Percentiles rank a stretch among this genome's conserved stretches.
These are phyloP conservation scores for Polyplosphaeria fusca DNA, from an alignment of 495 filamentous ascomycete species.

Conservation along the genomic window DNA sequence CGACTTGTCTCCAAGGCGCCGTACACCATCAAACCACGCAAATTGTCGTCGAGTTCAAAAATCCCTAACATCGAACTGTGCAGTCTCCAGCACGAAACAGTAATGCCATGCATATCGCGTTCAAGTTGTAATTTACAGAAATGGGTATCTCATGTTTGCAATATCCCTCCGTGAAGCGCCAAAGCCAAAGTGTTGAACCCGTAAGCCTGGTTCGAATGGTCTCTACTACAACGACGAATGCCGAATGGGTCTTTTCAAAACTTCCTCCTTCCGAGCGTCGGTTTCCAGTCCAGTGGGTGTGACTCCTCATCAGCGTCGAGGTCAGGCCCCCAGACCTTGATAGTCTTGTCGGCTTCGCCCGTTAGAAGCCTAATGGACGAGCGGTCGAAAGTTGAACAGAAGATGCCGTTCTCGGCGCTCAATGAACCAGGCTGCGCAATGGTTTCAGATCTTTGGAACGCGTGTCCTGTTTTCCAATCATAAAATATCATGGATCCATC, in stretches of 20 bases:
- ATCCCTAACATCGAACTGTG: too few species aligned
- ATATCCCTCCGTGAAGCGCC: too few species aligned
- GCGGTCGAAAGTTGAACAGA: slow-evolving; percentile 85
- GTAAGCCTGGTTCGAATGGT: too few species aligned
- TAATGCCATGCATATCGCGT: too few species aligned
- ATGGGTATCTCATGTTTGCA: too few species aligned
- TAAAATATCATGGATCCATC: slow-evolving; percentile 97
- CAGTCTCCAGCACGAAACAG: too few species aligned
- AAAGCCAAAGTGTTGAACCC: too few species aligned
- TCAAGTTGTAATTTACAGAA: too few species aligned
- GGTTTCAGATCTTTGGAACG: slow-evolving; percentile 82
- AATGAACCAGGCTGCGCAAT: slow-evolving; percentile 91
- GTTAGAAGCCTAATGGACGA: slow-evolving; percentile 87
- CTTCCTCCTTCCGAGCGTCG: slow-evolving; percentile 69
- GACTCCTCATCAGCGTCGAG: slow-evolving; percentile 84
- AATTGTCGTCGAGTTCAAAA: too few species aligned
- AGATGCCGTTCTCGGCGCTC: slow-evolving; percentile 90
- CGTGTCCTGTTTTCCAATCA: slow-evolving; percentile 97
- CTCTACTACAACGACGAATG: too few species aligned
- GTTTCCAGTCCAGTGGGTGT: slow-evolving; percentile 92
- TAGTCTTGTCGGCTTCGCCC: slow-evolving; percentile 95
- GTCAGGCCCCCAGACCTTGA: slow-evolving; percentile 96
- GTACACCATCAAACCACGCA: too few species aligned
- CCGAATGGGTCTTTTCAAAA: slow-evolving; percentile 47
- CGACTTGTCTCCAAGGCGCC: too few species aligned